Evolutionary conservation across 1,139 yeast genomes (phyloP).

Genomic region (Diutina sp.): DNA sequence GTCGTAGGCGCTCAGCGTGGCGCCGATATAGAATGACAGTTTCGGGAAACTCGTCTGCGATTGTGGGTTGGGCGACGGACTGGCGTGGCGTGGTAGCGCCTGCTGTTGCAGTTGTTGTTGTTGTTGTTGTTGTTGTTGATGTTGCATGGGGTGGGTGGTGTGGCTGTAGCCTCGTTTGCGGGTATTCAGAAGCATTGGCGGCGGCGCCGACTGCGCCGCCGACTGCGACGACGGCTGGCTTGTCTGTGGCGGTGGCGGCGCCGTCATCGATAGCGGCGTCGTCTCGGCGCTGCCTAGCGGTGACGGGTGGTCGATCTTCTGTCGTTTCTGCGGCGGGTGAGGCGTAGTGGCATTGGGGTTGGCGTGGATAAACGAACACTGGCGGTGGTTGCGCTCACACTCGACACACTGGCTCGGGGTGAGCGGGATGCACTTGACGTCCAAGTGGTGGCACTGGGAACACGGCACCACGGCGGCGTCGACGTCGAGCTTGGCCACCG

Average conservation of each 20-base stretch:
- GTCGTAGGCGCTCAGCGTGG: constrained; percentile 57
- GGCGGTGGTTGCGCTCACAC: constrained; percentile 56
- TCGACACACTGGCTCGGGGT: constrained; percentile 48
- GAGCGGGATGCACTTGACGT: constrained; percentile 44
- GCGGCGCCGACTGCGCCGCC: neutral
- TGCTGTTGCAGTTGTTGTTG: constrained; percentile 26
- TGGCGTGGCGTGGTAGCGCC: constrained; percentile 32
- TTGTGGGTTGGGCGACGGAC: neutral
- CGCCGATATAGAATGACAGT: constrained; percentile 65
- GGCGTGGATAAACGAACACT: constrained; percentile 37
- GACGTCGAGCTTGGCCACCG: neutral
- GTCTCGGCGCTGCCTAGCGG: constrained; percentile 12
- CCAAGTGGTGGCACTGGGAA: neutral
- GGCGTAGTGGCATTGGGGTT: neutral
- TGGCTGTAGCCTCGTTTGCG: constrained; percentile 6
- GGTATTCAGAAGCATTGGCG: neutral
- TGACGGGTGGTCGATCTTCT: constrained; percentile 12
- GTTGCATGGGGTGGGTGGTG: constrained; percentile 2
- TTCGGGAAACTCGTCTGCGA: constrained; percentile 36
- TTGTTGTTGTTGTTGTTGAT: constrained; percentile 32
- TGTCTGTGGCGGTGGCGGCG: constrained; percentile 5
- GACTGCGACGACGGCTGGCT: constrained; percentile 3
- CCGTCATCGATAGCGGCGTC: constrained; percentile 3
- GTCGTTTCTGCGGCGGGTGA: constrained; percentile 16
- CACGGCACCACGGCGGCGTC: neutral